Base-by-base conservation (phyloP, 2,329 filamentous ascomycete species). In the Ceratocystis diversiconidia region DNA sequence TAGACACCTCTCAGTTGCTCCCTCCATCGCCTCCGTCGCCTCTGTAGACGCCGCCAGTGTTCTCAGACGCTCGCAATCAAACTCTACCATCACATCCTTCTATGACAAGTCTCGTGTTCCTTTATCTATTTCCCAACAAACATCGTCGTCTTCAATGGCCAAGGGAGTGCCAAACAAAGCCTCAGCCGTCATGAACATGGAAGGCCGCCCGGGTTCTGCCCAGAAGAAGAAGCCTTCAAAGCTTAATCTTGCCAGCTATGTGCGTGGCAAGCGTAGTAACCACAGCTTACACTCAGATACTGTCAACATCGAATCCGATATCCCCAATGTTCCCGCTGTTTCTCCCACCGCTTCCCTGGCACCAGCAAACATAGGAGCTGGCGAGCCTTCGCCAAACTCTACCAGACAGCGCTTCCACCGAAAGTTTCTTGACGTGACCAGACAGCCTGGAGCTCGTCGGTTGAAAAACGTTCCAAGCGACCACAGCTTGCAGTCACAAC, bases 51-150 rank as follows among this genome's bases (percentile, higher is more conserved):
- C 75, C 25, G 77, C 77, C 2, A 78, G 75, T 65, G 67, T 71
- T 17, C 68, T 81, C 44, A 75, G 77, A 50, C 78, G 81, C 61
- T 78, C 77, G 41, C 75, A 77, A 59, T 84, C 82, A 1, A 78
- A 75, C 46, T 82, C 81, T 3, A 83, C 81, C n/a, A 78, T 83
- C 67, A 75, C 75, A 41, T 82, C 81, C 0, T 82, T 79, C 72
- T 84, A 84, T 71, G 81, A 84, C 72, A 80, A 80, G 70, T 72
- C 79, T 4, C 82, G 81, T 70, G 76, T 81, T 61, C 80, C 81
- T 10, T 75, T 84, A 4, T 76, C 79, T n/a, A 79, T 83, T 67
- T 82, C 81, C 0, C 82, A 83, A 70, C 82, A 84, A 71, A 83
- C 82, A 0, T 83, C 81, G 0, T 79, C 76, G 55, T 82, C 81